Evolutionary conservation across 2,329 filamentous ascomycete genomes (phyloP), one percentile per base, ranked within the genome.

Genomic region (Leptographium lundbergii): DNA sequence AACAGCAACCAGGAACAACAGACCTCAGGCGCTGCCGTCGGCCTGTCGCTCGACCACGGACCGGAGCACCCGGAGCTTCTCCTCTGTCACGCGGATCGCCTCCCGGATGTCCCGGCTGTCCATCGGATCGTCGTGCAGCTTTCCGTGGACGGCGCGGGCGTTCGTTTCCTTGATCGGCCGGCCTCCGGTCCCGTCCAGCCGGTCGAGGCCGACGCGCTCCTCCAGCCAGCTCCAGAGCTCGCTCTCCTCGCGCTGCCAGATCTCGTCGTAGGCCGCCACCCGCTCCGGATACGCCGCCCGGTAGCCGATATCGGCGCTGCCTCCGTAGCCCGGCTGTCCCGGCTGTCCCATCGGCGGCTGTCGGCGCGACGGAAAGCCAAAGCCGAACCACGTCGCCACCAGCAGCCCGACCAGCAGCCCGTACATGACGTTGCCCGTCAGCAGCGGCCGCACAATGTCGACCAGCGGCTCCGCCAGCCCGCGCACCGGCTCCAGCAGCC

Each of bases 201-300:
- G 76, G 59, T 90, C 86, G 69, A 94, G 75, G 2, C 89, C 87
- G 1, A 90, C 85, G 22, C 91, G 81, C 66, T 95, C 89, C 70
- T 96, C 91, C 5, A 96, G 75, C 91, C 91, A 96, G 60, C 89
- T 86, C 91, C 91, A 96, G 11, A 96, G 75, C 66, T 94, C 89
- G 64, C 82, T 89, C 69, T 96, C 91, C 70, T 96, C 90, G 48
- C 83, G 78, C 42, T 84, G 80, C 91, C 92, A 99, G 68, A 97
- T 87, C 72, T 96, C 89, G 65, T 97, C 91, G 69, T 96, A 97
- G 0, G 89, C 90, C 2, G 87, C 84, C 19, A 91, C 74, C 6
- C 91, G 82, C 59, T 91, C 84, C 0, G 88, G 80, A 66, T 70
- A 65, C 63, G 74, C 63, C n/a, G 74, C 63, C n/a, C 60, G 56